phyloP scores from a whole-genome alignment of 352 stramenopile species.

The Pythium volutum region DNA sequence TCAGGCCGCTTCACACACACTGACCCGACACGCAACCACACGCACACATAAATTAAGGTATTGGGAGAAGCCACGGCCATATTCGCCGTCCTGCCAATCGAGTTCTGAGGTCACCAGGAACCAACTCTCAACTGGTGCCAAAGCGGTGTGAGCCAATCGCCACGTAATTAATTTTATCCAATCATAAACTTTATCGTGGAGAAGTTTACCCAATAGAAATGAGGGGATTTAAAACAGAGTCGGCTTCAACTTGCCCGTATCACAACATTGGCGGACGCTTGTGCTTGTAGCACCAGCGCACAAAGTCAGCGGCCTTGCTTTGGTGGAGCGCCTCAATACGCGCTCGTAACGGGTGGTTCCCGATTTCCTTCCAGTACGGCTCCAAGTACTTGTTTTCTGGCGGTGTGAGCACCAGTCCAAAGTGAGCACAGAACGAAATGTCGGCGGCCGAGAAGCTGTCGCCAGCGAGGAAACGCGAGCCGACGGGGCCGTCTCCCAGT shows the following conservation, averaged over 20 bases:
- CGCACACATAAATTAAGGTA: neutral
- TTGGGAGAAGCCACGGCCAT: neutral
- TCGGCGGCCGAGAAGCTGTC: constrained; percentile 45
- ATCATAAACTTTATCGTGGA: too few relatives aligned
- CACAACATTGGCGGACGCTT: constrained; percentile 29
- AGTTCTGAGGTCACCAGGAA: too few relatives aligned
- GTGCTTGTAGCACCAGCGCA: constrained; percentile 56
- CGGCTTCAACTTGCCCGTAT: neutral
- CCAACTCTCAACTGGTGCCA: neutral
- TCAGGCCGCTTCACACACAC: constrained; percentile 20
- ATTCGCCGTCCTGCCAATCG: neutral
- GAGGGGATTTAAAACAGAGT: neutral
- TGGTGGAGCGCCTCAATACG: constrained; percentile 29
- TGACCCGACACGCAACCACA: constrained; percentile 20
- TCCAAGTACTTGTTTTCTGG: constrained; percentile 38
- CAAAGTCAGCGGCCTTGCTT: constrained; percentile 43
- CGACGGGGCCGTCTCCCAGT: constrained; percentile 39
- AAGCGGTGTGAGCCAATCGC: constrained; percentile 21
- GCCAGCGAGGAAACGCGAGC: constrained; percentile 37
- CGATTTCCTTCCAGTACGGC: constrained; percentile 27
- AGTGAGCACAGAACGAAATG: constrained; percentile 52
- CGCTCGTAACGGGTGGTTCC: constrained; percentile 27
- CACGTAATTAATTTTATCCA: constrained; percentile 13
- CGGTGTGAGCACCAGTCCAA: constrained; percentile 37
- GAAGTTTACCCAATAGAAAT: too few relatives aligned